Conservation (phyloP, 176 grass and related monocot species). For the barley (Hordeum vulgare) region DNA sequence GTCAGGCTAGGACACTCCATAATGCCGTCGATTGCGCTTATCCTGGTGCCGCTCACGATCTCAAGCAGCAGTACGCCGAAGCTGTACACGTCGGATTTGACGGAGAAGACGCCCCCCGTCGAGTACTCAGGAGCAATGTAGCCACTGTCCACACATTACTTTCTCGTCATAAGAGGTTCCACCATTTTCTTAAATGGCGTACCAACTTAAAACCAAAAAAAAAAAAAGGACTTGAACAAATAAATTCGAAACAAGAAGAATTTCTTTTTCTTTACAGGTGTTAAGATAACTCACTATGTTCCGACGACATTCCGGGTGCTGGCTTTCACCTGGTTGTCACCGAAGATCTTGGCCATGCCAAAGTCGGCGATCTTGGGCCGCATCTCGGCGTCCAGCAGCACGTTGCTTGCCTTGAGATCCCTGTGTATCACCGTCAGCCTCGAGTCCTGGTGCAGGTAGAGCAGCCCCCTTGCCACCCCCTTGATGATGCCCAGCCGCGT, state of each 20-base stretch:
- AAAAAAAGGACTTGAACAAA: too few species aligned
- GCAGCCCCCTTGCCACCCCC: conserved; percentile 44
- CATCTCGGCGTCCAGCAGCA: conserved; percentile 49
- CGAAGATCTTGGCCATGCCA: conserved; percentile 64
- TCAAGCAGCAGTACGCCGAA: conserved; percentile 56
- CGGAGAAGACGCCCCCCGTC: conserved; percentile 43
- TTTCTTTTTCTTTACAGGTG: too few species aligned
- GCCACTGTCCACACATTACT: conserved; percentile 25
- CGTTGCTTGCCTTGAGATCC: conserved; percentile 57
- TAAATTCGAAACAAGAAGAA: too few species aligned
- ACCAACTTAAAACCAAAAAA: too few species aligned
- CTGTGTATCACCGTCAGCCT: conserved; percentile 54
- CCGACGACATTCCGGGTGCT: conserved; percentile 48
- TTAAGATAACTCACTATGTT: conserved; percentile 38
- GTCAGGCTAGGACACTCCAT: conserved; percentile 45
- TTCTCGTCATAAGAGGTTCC: too few species aligned
- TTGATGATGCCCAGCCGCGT: conserved; percentile 38
- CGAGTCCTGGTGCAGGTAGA: conserved; percentile 67
- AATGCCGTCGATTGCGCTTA: conserved; percentile 30
- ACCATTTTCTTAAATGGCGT: too few species aligned
- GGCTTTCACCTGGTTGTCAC: conserved; percentile 45
- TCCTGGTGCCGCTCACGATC: conserved; percentile 46
- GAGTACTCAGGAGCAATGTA: conserved; percentile 69
- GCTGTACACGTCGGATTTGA: conserved; percentile 68
- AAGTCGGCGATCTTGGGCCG: conserved; percentile 59